Base-by-base conservation (phyloP, 106 monocot genomes). In the Chionographis japonica region DNA sequence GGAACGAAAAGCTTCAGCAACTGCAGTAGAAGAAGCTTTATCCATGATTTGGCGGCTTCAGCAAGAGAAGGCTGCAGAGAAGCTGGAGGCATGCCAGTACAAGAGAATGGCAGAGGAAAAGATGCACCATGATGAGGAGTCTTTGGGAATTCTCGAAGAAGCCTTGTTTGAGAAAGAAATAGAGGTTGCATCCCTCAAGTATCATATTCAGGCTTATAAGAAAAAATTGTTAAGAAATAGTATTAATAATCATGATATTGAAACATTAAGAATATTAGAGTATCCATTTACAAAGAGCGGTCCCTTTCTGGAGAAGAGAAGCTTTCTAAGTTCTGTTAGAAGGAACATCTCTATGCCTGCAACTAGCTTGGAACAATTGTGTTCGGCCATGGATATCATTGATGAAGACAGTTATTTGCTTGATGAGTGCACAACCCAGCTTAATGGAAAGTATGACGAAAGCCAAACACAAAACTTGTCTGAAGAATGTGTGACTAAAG, bases 11-110 rank as follows among this genome's bases (percentile, higher is more conserved):
- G 92, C 92, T 68, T 82, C 88, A 13, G 72, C 88, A 27, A 78
- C 83, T 50, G 88, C 88, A 56, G 80, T 73, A 12, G 68, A 75
- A 15, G 92, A 93, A 74, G 86, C 90, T 51, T 66, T 94, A 13
- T 79, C 87, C 8, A 94, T 94, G 94, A 94, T 94, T 58, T 54
- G 82, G 51, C 90, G 90, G 12, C 82, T 94, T n/a, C 90, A 90
- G 77, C 80, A 61, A 72, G 85, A 92, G 75, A 88, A 85, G 65
- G 82, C 91, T 49, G 57, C 62, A 52, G 88, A 82, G 66, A 88
- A 80, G 61, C 80, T 87, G 85, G 88, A 92, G 82, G 79, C 79
- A 6, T 75, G 65, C 35, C 94, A 94, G 37, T 94, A 87, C 72
- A 87, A 80, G 68, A 76, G 84, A 76, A 54, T 90, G 74, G 66